Conservation (phyloP, 1,284 basidiomycete genomes). For the Cutaneotrichosporon cyanovorans region DNA sequence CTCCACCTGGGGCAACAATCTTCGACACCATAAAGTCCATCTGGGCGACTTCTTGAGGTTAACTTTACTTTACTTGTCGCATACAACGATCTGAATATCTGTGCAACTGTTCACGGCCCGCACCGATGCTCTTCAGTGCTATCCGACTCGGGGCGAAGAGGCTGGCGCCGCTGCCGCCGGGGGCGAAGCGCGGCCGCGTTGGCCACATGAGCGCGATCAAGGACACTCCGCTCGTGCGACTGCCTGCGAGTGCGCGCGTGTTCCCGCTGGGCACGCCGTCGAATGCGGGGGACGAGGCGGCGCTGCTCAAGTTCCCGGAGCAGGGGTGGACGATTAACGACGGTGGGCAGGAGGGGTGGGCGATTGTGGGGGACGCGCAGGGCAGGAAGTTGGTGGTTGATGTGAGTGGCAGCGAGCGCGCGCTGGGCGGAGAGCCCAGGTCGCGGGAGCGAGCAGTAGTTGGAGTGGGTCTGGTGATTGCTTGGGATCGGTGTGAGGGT, state of each 20-base stretch:
- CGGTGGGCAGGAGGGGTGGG: constrained; percentile 57
- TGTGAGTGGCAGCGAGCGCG: constrained; percentile 50
- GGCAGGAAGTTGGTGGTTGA: constrained; percentile 56
- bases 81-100: too few relatives aligned
- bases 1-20: too few relatives aligned
- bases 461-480: too few relatives aligned
- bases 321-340: constrained; percentile 55
- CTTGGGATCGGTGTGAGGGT: neutral
- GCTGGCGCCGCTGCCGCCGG: too few relatives aligned
- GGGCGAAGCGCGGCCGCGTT: too few relatives aligned
- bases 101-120: too few relatives aligned
- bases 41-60: too few relatives aligned
- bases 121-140: too few relatives aligned
- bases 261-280: constrained; percentile 31
- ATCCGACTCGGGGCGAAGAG: neutral
- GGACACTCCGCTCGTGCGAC: constrained; percentile 26
- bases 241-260: constrained; percentile 29
- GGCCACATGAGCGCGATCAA: neutral
- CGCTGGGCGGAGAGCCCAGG: too few relatives aligned
- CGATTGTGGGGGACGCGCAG: constrained; percentile 54
- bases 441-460: neutral
- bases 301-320: constrained; percentile 47
- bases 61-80: too few relatives aligned
- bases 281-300: constrained; percentile 13
- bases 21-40: too few relatives aligned